Base-by-base conservation (phyloP, 2,329 filamentous ascomycete genomes). In the Exophiala spinifera region DNA sequence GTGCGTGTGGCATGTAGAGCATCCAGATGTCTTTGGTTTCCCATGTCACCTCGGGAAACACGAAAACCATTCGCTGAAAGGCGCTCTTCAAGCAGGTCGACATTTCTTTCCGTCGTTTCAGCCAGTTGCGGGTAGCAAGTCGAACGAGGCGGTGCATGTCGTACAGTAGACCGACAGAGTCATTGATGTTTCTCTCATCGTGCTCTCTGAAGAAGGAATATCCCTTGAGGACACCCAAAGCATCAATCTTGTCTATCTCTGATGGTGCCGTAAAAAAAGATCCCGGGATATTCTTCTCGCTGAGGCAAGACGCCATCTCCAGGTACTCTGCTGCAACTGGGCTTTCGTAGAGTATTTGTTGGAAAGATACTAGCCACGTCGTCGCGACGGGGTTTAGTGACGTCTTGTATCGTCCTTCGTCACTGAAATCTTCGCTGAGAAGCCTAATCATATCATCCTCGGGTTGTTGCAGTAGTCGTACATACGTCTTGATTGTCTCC, bases 361-460 rank as follows among this genome's bases (percentile, higher is more conserved):
- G 51, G 47, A 73, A 72, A 13, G 68, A 70, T 14, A 73, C 66
- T 14, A 68, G 60, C 70, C 66, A 73, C 17, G 69, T 73, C n/a
- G 61, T 67, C 4, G 66, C 64, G 33, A 73, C 62, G n/a, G 70
- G 61, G 13, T 39, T 6, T 60, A 4, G 45, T 31, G 28, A 31
- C 11, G 3, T 10, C 11, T 6, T 46, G 50, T 72, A 69, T 34
- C 67, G 63, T 17, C 56, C 54, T 25, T 55, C 23, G 56, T 73
- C 70, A 34, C 65, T 57, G 44, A 72, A 72, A 17, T 66, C 63
- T 59, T 63, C 48, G 45, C 60, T 69, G 4, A 72, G 56, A 17
- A 73, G 56, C 4, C 68, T 61, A 8, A 69, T 57, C 3, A 60
- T 46, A 21, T 68, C 62, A 20, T 62, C 50, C 42, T 66, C 65